These are phyloP conservation scores for Globisporangium iwayamae DNA, from an alignment of 352 stramenopile species.

Conservation along the genomic window DNA sequence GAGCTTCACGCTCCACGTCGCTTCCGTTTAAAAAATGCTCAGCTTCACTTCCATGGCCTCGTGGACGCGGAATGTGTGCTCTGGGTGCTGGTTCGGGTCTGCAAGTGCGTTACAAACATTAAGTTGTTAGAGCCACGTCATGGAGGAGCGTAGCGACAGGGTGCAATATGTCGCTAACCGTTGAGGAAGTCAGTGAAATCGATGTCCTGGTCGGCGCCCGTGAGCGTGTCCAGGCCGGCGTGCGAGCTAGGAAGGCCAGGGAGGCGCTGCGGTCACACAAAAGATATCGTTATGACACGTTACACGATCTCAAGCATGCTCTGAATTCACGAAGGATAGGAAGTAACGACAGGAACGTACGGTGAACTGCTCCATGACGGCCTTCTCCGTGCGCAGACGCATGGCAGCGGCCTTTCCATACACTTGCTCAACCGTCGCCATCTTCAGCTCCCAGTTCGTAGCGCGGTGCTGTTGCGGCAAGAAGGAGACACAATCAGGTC, in stretches of 20 bases:
- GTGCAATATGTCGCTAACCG: constrained; percentile 26
- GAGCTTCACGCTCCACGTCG: background rate
- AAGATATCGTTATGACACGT: background rate
- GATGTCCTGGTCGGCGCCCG: constrained; percentile 73
- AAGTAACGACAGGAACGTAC: constrained; percentile 23
- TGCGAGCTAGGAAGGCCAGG: constrained; percentile 77
- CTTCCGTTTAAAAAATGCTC: constrained; percentile 75
- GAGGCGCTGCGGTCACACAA: constrained; percentile 43
- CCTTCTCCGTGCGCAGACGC: constrained; percentile 86
- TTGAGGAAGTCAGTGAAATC: constrained; percentile 83
- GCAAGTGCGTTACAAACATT: background rate
- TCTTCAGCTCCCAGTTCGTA: constrained; percentile 85
- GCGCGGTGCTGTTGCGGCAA: constrained; percentile 44
- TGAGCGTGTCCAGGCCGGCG: constrained; percentile 74
- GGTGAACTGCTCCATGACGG: constrained; percentile 81
- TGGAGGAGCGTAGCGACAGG: background rate
- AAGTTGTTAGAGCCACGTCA: no score
- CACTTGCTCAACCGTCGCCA: constrained; percentile 85
- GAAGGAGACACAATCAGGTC: background rate
- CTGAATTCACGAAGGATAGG: no score
- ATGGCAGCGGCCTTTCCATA: constrained; percentile 88
- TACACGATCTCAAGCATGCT: background rate
- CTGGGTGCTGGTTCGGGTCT: constrained; percentile 79
- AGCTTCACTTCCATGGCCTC: constrained; percentile 89
- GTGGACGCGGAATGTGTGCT: constrained; percentile 80